phyloP scores from a whole-genome alignment of 2,329 filamentous ascomycete genomes.

The Beauveria bassiana region DNA sequence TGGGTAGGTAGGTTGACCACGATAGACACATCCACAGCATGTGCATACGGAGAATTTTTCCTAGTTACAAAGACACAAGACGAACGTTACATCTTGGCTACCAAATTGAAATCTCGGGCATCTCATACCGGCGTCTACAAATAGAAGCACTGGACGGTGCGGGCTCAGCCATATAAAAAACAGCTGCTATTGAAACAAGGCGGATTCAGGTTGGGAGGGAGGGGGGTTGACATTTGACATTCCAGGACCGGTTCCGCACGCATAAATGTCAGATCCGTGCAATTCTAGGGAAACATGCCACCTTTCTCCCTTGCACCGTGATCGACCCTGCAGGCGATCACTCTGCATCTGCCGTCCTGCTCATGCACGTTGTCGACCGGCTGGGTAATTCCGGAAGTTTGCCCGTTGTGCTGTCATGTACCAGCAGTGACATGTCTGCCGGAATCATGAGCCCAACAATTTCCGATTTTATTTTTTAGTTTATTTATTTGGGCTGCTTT shows the following conservation, averaged over 20 bases:
- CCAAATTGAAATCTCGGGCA: background rate
- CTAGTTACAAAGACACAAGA: background rate
- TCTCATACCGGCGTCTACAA: background rate
- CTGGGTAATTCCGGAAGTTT: background rate
- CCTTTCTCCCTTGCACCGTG: background rate
- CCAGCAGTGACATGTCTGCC: background rate
- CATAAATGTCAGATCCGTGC: background rate
- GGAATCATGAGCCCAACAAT: background rate
- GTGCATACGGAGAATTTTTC: background rate
- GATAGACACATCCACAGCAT: background rate
- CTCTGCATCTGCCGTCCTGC: background rate
- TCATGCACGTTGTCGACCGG: background rate
- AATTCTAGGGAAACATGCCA: background rate
- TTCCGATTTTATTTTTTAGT: background rate
- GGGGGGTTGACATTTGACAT: background rate
- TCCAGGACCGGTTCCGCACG: background rate
- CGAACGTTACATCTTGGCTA: no score
- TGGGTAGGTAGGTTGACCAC: no score
- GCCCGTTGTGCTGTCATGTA: background rate
- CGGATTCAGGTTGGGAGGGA: background rate
- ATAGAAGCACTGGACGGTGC: background rate
- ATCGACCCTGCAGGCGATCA: constrained; percentile 1
- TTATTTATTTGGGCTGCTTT: background rate
- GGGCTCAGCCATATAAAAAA: background rate
- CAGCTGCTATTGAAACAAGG: constrained; percentile 3